A percentile compares a stretch with the other conserved stretches of the same genome.
Evolutionary conservation across 805 yeast genomes (phyloP).

Genomic region (Myxozyma vanderwaltii): DNA sequence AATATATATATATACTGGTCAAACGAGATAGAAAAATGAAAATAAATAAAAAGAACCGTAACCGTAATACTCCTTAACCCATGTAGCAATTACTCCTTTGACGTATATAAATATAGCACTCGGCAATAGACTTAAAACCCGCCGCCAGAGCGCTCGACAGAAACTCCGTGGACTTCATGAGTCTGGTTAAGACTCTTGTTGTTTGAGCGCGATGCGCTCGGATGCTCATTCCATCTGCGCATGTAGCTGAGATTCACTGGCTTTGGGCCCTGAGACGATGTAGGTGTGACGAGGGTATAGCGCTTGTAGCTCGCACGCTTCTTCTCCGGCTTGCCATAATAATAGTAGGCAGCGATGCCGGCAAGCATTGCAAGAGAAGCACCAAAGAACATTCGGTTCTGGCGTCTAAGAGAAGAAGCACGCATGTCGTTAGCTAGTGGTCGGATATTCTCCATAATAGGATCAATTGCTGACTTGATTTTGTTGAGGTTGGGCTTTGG

Average conservation of each 20-base stretch:
- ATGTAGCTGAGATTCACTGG: constrained; percentile 9
- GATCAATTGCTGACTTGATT: not conserved
- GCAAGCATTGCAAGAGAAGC: constrained; percentile 9
- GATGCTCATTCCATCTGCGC: constrained; percentile 13
- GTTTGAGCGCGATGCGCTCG: constrained; percentile 22
- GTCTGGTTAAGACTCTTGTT: constrained; percentile 24
- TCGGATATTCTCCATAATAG: not conserved
- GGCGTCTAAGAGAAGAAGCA: not conserved
- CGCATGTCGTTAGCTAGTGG: constrained; percentile 1
- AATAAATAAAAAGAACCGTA: not conserved
- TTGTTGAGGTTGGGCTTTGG: not conserved
- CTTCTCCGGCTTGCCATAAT: constrained; percentile 8
- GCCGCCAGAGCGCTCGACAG: constrained; percentile 31
- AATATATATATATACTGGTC: too few relatives aligned
- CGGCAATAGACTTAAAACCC: constrained; percentile 17
- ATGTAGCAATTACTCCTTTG: not conserved
- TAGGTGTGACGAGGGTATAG: constrained; percentile 17
- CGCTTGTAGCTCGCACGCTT: constrained; percentile 3
- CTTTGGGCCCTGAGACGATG: constrained; percentile 14
- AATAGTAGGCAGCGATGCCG: constrained; percentile 22
- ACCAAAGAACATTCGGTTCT: constrained; percentile 22
- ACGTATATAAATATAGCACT: not conserved
- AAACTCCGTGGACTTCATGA: constrained; percentile 19
- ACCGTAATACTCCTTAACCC: not conserved
- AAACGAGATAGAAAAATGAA: too few relatives aligned